Base-by-base conservation (phyloP, 345 rosid species). In the Anacardium occidentale region DNA sequence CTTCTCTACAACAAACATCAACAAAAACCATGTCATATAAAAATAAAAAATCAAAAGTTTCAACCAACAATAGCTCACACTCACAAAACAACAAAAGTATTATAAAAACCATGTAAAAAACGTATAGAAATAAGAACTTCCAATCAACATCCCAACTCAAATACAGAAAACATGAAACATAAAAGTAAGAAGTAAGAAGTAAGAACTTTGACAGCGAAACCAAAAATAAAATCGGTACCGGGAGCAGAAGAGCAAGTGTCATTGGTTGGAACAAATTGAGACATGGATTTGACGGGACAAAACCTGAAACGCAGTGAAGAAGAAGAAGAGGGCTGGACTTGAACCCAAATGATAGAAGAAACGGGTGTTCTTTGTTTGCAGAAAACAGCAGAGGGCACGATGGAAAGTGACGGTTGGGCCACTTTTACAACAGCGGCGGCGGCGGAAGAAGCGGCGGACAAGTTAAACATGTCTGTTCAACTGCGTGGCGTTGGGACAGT, bases 211-310 rank as follows among this genome's bases (percentile, higher is more conserved):
- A 51, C 67, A 34, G n/a, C 40, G 32, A 44, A 11, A 12, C 12
- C 32, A 11, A 55, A 10, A 18, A 29, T 29, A 29, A 14, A 21
- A 56, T 47, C 53, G 21, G 11, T 74, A 90, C 96, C 90, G 10
- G 85, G 51, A 57, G 74, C 52, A 44, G 87, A 67, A 64, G 81
- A 70, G 25, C 60, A 84, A 14, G 74, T 60, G 54, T 78, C 79
- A 54, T 58, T 55, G 64, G 44, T 75, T 3, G 76, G 54, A 69
- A 66, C 69, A 61, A 77, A 44, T 50, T 79, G 84, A 26, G 87
- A 73, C 96, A 88, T 85, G 66, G 91, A 82, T 83, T 76, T 83
- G 59, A 84, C 64, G 18, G 81, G 74, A 55, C 77, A 48, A 59
- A 56, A 70, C 68, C 73, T 82, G 2, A 69, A 78, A 62, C 85